phyloP scores from a whole-genome alignment of 208 protist genomes.

The Wallacemonas sp. region DNA sequence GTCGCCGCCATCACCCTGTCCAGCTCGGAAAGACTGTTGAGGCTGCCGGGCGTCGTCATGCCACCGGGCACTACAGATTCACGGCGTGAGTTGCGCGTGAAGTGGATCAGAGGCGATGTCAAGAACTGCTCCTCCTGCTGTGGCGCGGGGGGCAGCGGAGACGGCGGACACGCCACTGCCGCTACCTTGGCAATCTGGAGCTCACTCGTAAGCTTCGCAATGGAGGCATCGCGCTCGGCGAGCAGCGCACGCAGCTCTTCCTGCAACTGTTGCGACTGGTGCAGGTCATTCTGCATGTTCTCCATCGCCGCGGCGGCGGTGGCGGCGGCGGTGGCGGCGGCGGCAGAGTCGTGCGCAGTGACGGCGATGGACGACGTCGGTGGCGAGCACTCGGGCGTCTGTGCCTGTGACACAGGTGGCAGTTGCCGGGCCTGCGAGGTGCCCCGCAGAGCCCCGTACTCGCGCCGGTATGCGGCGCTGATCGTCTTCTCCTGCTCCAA shows the following conservation, averaged over 20 bases:
- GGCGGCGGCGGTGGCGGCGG: neutral
- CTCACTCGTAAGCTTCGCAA: neutral
- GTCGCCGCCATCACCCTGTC: neutral
- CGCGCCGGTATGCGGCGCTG: slow-evolving; percentile 10
- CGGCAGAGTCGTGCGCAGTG: neutral
- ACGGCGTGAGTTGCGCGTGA: neutral
- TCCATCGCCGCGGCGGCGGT: neutral
- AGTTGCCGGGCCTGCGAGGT: neutral
- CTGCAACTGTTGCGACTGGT: slow-evolving; percentile 4
- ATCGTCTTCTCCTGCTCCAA: slow-evolving; percentile 17
- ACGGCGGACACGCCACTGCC: neutral
- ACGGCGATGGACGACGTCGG: neutral
- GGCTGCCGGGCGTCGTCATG: slow-evolving; percentile 3
- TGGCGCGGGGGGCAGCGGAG: neutral
- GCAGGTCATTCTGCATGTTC: neutral
- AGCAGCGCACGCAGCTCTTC: slow-evolving; percentile 7
- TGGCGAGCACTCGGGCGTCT: neutral
- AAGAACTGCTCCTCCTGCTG: neutral
- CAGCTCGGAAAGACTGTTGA: neutral
- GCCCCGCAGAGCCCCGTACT: neutral
- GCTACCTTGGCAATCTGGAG: neutral
- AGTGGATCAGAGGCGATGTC: neutral
- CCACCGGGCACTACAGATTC: no score
- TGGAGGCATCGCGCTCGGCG: slow-evolving; percentile 10
- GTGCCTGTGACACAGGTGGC: neutral